These are phyloP conservation scores for Chaetomium olivaceum DNA, from an alignment of 2,329 filamentous ascomycete species.

Conservation along the genomic window DNA sequence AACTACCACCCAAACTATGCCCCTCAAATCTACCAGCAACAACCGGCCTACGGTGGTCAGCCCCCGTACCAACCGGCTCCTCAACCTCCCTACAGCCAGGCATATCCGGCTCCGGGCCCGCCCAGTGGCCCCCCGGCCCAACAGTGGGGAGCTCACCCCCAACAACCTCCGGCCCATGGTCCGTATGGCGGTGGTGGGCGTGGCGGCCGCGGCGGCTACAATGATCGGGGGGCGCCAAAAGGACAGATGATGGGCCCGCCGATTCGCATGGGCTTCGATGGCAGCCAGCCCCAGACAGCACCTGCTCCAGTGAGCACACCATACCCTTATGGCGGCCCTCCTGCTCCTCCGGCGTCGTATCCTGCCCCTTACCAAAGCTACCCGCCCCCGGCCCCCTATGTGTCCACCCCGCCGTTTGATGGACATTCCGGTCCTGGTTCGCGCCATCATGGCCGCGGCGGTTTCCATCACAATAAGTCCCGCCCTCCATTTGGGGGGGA, in stretches of 20 bases:
- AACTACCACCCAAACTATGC: conserved; percentile 63
- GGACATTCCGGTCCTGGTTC: conserved; percentile 38
- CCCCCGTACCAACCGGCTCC: conserved; percentile 29
- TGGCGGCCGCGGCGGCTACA: conserved; percentile 44
- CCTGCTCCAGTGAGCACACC: conserved; percentile 50
- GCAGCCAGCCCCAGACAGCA: conserved; percentile 40
- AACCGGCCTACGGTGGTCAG: conserved; percentile 35
- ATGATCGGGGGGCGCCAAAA: conserved; percentile 43
- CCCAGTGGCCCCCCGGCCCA: conserved; percentile 42
- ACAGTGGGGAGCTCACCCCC: conserved; percentile 45
- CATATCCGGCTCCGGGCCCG: conserved; percentile 37
- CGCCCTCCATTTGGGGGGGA: conserved; percentile 44
- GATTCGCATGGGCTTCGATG: conserved; percentile 57
- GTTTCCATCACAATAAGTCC: conserved; percentile 41
- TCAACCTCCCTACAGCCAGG: conserved; percentile 39
- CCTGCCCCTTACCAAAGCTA: conserved; percentile 42
- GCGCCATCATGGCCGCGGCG: conserved; percentile 43
- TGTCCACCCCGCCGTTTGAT: conserved; percentile 36
- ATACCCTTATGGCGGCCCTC: conserved; percentile 41
- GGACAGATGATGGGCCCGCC: conserved; percentile 53
- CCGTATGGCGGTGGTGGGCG: conserved; percentile 43
- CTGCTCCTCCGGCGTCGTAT: conserved; percentile 37
- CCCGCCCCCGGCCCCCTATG: conserved; percentile 39
- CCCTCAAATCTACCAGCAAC: conserved; percentile 52
- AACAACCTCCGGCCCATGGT: conserved; percentile 36